Conservation (phyloP, 768 basidiomycete species). For the Xerocomus brunneocitrinus region DNA sequence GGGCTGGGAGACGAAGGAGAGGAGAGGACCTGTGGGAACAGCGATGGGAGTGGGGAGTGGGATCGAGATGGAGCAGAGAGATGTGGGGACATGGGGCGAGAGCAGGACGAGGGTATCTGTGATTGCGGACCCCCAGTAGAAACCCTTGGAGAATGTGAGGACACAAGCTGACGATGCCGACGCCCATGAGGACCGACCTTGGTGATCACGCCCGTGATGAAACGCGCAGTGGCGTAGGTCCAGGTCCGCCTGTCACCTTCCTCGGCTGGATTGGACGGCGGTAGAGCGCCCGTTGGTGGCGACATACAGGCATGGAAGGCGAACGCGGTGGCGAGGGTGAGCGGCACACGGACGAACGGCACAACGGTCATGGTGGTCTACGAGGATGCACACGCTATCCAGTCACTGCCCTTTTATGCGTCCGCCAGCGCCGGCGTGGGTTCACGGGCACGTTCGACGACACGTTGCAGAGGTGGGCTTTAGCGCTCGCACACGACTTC, state of each 20-base stretch:
- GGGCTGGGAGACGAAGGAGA: background rate
- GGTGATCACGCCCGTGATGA: constrained; percentile 5
- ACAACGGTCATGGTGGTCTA: background rate
- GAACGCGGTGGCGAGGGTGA: constrained; percentile 39
- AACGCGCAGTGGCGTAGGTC: constrained; percentile 5
- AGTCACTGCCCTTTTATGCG: background rate
- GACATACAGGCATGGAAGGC: constrained; percentile 44
- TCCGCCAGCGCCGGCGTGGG: background rate
- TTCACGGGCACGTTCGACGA: too few relatives aligned
- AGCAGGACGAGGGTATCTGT: constrained; percentile 7
- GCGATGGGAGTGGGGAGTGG: background rate
- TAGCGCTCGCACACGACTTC: too few relatives aligned
- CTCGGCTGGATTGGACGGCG: background rate
- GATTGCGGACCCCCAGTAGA: constrained; percentile 15
- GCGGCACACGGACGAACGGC: constrained; percentile 39
- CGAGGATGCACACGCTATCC: background rate
- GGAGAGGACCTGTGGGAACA: background rate
- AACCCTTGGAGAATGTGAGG: constrained; percentile 3
- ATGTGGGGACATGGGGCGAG: constrained; percentile 2
- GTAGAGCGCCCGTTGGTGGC: constrained; percentile 27
- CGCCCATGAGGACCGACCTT: constrained; percentile 10
- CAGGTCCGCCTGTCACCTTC: constrained; percentile 21
- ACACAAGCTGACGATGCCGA: background rate
- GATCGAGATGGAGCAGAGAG: background rate
- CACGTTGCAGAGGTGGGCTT: too few relatives aligned